phyloP scores from a whole-genome alignment of 768 basidiomycete species.

The Termitomyces sp. region DNA sequence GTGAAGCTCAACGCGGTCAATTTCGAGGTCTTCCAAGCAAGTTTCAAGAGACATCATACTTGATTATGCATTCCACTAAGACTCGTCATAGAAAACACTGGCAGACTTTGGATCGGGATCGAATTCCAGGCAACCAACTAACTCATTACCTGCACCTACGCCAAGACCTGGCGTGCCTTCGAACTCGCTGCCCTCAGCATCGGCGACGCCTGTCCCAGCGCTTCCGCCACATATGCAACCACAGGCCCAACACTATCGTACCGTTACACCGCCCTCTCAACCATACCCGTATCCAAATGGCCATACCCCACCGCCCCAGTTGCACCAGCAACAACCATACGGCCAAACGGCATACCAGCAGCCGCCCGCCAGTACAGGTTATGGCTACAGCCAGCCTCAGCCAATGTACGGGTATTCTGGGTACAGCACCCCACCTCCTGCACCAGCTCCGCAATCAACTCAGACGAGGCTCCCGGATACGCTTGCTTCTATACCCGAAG shows the following conservation, averaged over 20 bases:
- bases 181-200: constrained; percentile 20
- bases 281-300: constrained; percentile 21
- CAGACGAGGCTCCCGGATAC: constrained; percentile 36
- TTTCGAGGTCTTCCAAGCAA: constrained; percentile 70
- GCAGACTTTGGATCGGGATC: constrained; percentile 41
- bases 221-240: constrained; percentile 41
- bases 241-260: constrained; percentile 25
- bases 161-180: constrained; percentile 16
- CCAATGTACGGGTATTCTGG: constrained; percentile 10
- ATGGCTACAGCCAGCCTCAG: constrained; percentile 17
- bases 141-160: constrained; percentile 19
- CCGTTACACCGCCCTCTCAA: constrained; percentile 25
- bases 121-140: constrained; percentile 16
- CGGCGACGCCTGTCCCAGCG: constrained; percentile 34
- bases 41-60: background rate
- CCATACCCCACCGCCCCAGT: constrained; percentile 9
- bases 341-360: constrained; percentile 7
- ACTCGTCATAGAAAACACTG: constrained; percentile 48
- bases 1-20: constrained; percentile 72
- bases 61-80: background rate
- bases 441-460: constrained; percentile 14
- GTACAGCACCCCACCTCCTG: constrained; percentile 14
- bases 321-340: constrained; percentile 5
- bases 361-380: constrained; percentile 1
- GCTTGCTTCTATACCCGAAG: constrained; percentile 58